Evolutionary conservation across 2,329 filamentous ascomycete species (phyloP), one percentile per base, ranked within the genome.

Genomic region (Penicillium sp.): DNA sequence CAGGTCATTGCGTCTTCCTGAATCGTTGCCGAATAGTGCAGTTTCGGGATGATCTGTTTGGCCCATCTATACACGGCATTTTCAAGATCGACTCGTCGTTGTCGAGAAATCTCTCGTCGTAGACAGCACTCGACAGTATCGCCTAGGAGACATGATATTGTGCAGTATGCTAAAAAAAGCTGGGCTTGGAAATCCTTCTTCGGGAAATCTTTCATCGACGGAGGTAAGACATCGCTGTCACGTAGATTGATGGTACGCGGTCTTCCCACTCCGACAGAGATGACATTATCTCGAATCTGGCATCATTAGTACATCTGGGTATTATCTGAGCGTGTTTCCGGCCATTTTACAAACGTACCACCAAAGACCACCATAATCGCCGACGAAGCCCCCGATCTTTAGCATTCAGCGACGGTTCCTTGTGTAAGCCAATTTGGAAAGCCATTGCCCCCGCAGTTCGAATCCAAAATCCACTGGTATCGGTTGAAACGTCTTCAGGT

Each of bases 361-460:
- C 73, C 2, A 79, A 56, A 22, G 74, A 74, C 76, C 76, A 78
- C 75, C 75, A 79, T n/a, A 79, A 58, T 37, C 75, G 66, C 48
- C 71, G 70, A 35, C 75, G 67, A n/a, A 77, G 60, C 6, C 69
- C 70, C 29, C 70, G 68, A 53, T 76, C 68, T 25, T 60, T 59
- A 41, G 64, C 55, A 50, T 71, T 71, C 3, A 63, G 63, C 1
- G 62, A 68, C 5, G 75, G 74, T 42, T 77, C 74, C 29, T 73
- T 69, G 53, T 77, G 75, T n/a, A 77, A 59, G 2, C 75, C 75
- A 35, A 76, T 68, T 54, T 77, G 75, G 60, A 76, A 76, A 0
- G 75, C 74, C 55, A 77, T 67, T 2, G 73, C 72, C 6, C 71
- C 69, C n/a, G 73, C 73, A 2, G 74, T 72, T 11, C 73, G 68